Conservation (phyloP, 192 early-diverging fungal species). For the Chytriomyces hyalinus region DNA sequence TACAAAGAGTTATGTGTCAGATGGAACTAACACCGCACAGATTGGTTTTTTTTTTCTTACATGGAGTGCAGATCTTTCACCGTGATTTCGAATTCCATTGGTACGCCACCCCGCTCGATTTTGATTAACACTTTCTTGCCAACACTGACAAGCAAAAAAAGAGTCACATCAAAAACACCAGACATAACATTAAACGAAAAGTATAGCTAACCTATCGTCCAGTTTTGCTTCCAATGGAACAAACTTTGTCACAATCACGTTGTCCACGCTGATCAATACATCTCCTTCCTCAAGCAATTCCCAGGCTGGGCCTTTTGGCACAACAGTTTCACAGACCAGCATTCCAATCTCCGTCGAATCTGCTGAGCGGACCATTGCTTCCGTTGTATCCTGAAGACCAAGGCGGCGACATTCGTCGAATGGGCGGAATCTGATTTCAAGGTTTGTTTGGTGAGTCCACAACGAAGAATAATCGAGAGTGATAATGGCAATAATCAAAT, state of each 20-base stretch:
- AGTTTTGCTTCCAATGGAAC: conserved; percentile 75
- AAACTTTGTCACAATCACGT: conserved; percentile 77
- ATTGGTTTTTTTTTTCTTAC: conserved; percentile 16
- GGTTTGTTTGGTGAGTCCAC: background rate
- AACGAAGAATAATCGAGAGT: background rate
- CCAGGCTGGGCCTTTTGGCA: conserved; percentile 74
- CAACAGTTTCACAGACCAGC: conserved; percentile 75
- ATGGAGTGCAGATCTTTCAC: conserved; percentile 80
- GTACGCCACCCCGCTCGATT: conserved; percentile 77
- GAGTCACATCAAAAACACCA: background rate
- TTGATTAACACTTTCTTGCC: conserved; percentile 59
- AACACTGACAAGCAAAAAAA: conserved; percentile 46
- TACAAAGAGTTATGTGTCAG: background rate
- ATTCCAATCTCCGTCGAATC: conserved; percentile 77
- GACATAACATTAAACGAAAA: background rate
- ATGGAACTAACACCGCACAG: background rate
- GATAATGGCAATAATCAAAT: background rate
- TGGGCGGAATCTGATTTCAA: conserved; percentile 59
- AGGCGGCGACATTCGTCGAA: conserved; percentile 78
- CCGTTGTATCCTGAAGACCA: conserved; percentile 67
- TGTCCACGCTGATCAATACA: conserved; percentile 73
- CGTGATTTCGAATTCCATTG: conserved; percentile 58
- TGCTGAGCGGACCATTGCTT: conserved; percentile 63
- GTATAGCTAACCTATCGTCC: conserved; percentile 55
- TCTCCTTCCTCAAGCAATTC: conserved; percentile 77